These are phyloP conservation scores for Trypanosoma conorhini DNA, from an alignment of 208 protist genomes.

Conservation along the genomic window DNA sequence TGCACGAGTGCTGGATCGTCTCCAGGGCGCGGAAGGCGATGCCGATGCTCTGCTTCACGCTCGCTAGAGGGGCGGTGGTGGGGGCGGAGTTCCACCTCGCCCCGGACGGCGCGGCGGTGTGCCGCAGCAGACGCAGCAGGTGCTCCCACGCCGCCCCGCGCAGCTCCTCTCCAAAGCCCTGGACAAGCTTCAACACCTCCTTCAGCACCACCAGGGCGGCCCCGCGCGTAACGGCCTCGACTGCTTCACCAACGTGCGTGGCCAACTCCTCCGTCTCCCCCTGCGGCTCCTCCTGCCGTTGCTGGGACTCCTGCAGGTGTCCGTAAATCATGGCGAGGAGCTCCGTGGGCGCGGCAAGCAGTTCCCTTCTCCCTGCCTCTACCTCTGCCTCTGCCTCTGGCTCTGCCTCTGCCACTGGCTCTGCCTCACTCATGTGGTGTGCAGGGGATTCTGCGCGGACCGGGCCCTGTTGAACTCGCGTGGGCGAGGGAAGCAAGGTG, in stretches of 20 bases:
- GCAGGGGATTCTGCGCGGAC: background rate
- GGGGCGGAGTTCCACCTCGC: background rate
- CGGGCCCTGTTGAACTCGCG: background rate
- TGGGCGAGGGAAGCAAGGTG: background rate
- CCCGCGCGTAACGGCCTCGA: background rate
- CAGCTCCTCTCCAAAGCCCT: conserved; percentile 59
- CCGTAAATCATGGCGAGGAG: conserved; percentile 15
- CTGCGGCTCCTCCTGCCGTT: background rate
- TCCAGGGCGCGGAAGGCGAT: conserved; percentile 69
- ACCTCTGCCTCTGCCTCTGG: background rate
- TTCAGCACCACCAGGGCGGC: conserved; percentile 23
- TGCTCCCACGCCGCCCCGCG: conserved; percentile 47
- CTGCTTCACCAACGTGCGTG: background rate
- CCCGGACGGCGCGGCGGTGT: conserved; percentile 24
- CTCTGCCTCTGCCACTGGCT: background rate
- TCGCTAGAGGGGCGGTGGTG: background rate
- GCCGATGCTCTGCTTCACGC: conserved; percentile 34
- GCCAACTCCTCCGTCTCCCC: background rate
- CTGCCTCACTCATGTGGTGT: background rate
- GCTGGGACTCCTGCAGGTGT: conserved; percentile 3
- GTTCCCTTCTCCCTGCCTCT: background rate
- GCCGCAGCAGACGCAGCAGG: conserved; percentile 47
- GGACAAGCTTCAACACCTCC: conserved; percentile 55
- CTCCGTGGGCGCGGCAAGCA: conserved; percentile 21
- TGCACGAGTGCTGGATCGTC: conserved; percentile 74